phyloP scores from a whole-genome alignment of 1,139 yeast genomes.

The Hyphopichia buzzinii region DNA sequence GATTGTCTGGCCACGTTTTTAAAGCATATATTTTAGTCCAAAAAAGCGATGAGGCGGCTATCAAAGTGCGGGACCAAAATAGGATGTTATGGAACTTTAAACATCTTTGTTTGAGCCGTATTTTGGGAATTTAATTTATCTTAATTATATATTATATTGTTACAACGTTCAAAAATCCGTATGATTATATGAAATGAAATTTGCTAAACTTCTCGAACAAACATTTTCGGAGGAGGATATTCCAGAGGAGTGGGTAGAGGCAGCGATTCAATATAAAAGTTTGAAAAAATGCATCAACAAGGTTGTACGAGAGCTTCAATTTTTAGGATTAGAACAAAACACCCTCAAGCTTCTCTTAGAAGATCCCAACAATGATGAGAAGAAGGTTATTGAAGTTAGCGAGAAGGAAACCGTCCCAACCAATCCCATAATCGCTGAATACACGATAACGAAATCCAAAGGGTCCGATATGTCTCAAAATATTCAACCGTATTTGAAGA shows the following conservation, averaged over 20 bases:
- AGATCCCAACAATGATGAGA: slow-evolving; percentile 16
- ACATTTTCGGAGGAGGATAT: slow-evolving; percentile 57
- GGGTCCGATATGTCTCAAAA: slow-evolving; percentile 14
- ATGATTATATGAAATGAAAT: too few relatives aligned
- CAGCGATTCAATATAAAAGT: slow-evolving; percentile 71
- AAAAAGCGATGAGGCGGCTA: too few relatives aligned
- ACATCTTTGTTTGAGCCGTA: too few relatives aligned
- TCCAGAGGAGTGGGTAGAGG: slow-evolving; percentile 67
- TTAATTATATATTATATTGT: too few relatives aligned
- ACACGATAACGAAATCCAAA: slow-evolving; percentile 33
- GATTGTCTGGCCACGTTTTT: too few relatives aligned
- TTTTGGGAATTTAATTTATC: too few relatives aligned
- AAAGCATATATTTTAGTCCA: too few relatives aligned
- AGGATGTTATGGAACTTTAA: too few relatives aligned
- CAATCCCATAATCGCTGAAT: slow-evolving; percentile 45
- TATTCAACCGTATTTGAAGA: slow-evolving; percentile 39
- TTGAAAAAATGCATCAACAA: slow-evolving; percentile 63
- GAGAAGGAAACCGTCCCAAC: slow-evolving; percentile 32
- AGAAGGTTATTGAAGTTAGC: slow-evolving; percentile 28
- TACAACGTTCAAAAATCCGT: too few relatives aligned
- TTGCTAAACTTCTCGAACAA: slow-evolving; percentile 68
- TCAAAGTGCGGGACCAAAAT: too few relatives aligned
- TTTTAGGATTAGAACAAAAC: slow-evolving; percentile 52
- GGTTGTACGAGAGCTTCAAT: slow-evolving; percentile 59
- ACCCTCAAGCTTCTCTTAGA: slow-evolving; percentile 44